phyloP scores from a whole-genome alignment of 1,284 basidiomycete species.

The Rhodofomes roseus region DNA sequence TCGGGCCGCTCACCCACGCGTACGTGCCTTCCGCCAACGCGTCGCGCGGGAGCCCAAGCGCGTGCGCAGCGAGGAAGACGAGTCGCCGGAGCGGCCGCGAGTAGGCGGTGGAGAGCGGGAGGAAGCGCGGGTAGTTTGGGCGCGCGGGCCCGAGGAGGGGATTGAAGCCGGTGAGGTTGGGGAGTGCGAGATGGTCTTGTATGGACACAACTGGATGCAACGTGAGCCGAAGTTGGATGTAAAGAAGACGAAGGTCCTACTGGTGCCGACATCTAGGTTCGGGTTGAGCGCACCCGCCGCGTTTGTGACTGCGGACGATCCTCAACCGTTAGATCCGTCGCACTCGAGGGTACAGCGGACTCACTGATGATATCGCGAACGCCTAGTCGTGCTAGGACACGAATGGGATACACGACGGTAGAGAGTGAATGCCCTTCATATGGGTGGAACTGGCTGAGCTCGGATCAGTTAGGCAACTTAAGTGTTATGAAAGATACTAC shows the following conservation, averaged over 20 bases:
- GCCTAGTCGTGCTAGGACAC: conserved; percentile 72
- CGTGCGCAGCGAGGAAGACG: conserved; percentile 65
- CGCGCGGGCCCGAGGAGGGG: conserved; percentile 71
- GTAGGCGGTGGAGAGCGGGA: conserved; percentile 79
- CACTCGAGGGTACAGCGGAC: conserved; percentile 20
- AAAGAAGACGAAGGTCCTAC: conserved; percentile 38
- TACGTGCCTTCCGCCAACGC: conserved; percentile 75
- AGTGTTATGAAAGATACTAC: not conserved
- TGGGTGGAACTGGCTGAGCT: conserved; percentile 61
- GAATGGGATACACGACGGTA: conserved; percentile 73
- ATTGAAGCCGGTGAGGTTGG: conserved; percentile 73
- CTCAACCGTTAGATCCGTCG: not conserved
- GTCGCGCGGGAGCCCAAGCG: conserved; percentile 40
- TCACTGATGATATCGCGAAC: conserved; percentile 71
- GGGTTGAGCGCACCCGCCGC: conserved; percentile 79
- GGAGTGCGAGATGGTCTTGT: conserved; percentile 80
- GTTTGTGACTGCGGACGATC: conserved; percentile 64
- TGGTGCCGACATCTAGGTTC: conserved; percentile 72
- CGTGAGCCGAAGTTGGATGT: not conserved
- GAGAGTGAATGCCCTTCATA: conserved; percentile 76
- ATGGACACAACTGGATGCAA: conserved; percentile 64
- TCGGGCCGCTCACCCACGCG: conserved; percentile 83
- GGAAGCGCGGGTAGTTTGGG: conserved; percentile 60
- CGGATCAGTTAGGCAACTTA: not conserved
- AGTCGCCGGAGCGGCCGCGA: conserved; percentile 63